phyloP scores from a whole-genome alignment of 73 alveolate genomes.

The Paramecium biaurelia region DNA sequence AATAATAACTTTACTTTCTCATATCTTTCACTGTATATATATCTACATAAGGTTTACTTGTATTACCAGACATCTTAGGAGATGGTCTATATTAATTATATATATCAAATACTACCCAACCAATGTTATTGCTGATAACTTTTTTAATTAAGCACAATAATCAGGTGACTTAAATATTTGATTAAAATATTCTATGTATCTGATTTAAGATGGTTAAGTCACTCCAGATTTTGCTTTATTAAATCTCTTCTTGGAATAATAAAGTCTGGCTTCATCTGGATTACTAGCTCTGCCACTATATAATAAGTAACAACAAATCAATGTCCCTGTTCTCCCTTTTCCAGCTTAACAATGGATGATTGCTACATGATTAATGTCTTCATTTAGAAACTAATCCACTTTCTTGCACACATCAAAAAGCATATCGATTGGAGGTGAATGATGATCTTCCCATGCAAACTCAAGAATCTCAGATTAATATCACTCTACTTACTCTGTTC shows the following conservation, averaged over 20 bases:
- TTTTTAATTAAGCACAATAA: conserved; percentile 42
- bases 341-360: conserved; percentile 96
- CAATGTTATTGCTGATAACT: background rate
- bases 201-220: conserved; percentile 72
- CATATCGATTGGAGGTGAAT: conserved; percentile 92
- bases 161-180: conserved; percentile 54
- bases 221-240: conserved; percentile 78
- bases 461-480: conserved; percentile 66
- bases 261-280: conserved; percentile 71
- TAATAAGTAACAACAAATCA: conserved; percentile 85
- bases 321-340: conserved; percentile 95
- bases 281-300: conserved; percentile 67
- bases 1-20: background rate
- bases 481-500: conserved; percentile 58
- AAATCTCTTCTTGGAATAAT: conserved; percentile 71
- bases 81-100: background rate
- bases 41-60: conserved; percentile 58
- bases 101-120: background rate
- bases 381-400: conserved; percentile 73
- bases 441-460: conserved; percentile 91
- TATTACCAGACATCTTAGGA: conserved; percentile 46
- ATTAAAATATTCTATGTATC: conserved; percentile 74
- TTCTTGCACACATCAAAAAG: conserved; percentile 81
- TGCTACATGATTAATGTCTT: conserved; percentile 74
- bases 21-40: conserved; percentile 52